phyloP scores from a whole-genome alignment of 129 eudicot species.

The Logfia minima region DNA sequence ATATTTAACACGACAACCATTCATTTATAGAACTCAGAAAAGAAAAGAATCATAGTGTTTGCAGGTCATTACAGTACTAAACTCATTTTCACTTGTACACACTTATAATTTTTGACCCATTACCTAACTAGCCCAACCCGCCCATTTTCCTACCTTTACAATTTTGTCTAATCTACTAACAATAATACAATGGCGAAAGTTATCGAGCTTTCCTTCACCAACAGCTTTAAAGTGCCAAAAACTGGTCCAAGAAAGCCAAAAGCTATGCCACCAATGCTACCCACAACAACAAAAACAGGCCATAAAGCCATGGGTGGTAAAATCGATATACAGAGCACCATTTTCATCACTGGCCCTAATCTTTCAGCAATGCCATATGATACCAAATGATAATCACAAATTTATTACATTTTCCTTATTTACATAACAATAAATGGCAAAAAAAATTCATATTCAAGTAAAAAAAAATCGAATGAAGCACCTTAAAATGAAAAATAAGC shows the following conservation, averaged over 20 bases:
- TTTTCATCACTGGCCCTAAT: slow-evolving; percentile 79
- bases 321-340: slow-evolving; percentile 53
- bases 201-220: slow-evolving; percentile 72
- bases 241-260: slow-evolving; percentile 86
- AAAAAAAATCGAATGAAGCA: slow-evolving; percentile 20
- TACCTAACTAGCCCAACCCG: not conserved
- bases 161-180: slow-evolving; percentile 40
- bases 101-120: not conserved
- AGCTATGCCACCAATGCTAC: slow-evolving; percentile 70
- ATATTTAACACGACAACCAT: not conserved
- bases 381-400: not conserved
- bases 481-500: slow-evolving; percentile 68
- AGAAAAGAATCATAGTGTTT: not conserved
- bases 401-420: not conserved
- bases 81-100: not conserved
- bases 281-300: slow-evolving; percentile 58
- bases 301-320: slow-evolving; percentile 52
- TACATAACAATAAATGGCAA: not conserved
- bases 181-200: slow-evolving; percentile 60
- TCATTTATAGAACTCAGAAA: not conserved
- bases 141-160: slow-evolving; percentile 5
- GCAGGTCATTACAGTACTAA: not conserved
- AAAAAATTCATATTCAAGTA: not conserved
- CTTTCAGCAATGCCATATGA: slow-evolving; percentile 60
- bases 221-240: slow-evolving; percentile 87